Conservation (phyloP, 2,329 filamentous ascomycete species). For the Xylaria polymorpha region DNA sequence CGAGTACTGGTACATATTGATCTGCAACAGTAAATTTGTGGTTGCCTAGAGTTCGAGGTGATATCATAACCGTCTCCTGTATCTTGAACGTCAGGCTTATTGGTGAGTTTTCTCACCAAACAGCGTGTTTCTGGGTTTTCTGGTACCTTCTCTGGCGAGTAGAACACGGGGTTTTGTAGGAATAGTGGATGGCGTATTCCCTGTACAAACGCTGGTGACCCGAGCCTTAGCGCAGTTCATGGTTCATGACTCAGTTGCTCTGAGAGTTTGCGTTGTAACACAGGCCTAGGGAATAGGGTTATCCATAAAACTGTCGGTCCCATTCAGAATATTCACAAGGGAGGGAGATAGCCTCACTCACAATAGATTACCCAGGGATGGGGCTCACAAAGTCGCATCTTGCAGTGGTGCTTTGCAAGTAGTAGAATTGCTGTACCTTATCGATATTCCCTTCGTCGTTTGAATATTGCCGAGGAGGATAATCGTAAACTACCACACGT, state of each 20-base stretch:
- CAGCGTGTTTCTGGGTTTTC: neutral
- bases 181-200: constrained; percentile 18
- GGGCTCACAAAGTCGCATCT: neutral
- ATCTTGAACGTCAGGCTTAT: neutral
- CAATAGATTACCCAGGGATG: neutral
- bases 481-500: neutral
- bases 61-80: neutral
- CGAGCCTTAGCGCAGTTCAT: constrained; percentile 30
- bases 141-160: neutral
- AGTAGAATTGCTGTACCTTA: neutral
- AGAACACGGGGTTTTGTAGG: constrained; percentile 9
- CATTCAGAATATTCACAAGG: neutral
- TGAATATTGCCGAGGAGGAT: neutral
- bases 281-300: neutral
- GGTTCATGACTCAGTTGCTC: constrained; percentile 28
- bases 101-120: neutral
- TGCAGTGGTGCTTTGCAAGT: neutral
- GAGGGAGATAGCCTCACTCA: neutral
- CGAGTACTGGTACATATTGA: neutral
- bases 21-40: neutral
- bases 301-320: neutral
- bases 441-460: neutral
- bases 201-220: constrained; percentile 26
- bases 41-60: neutral
- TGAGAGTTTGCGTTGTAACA: constrained; percentile 17